Evolutionary conservation across 2,329 filamentous ascomycete species (phyloP).

Genomic region (Ceratocystis ficicola): DNA sequence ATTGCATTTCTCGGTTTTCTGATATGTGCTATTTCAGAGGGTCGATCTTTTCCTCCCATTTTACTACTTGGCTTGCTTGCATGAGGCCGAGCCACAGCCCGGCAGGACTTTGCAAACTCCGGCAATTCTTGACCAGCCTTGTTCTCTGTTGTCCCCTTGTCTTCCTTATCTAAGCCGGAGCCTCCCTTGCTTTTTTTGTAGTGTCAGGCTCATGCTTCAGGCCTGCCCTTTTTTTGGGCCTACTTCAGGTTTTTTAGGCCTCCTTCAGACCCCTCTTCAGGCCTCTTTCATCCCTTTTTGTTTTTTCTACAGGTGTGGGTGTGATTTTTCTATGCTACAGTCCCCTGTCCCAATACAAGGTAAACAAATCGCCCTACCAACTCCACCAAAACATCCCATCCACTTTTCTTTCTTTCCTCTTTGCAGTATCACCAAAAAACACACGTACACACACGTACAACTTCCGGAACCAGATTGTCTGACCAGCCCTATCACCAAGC

Average conservation of each 20-base stretch:
- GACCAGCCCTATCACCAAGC: not conserved
- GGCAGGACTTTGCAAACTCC: too few relatives aligned
- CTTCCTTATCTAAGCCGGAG: too few relatives aligned
- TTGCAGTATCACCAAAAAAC: not conserved
- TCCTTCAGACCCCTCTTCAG: not conserved
- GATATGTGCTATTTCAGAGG: too few relatives aligned
- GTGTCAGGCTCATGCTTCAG: not conserved
- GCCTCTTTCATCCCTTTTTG: not conserved
- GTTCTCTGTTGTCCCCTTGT: too few relatives aligned
- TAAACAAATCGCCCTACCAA: slow-evolving; percentile 10
- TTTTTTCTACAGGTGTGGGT: not conserved
- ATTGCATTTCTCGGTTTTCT: not conserved
- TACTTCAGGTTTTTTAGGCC: not conserved
- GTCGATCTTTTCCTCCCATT: too few relatives aligned
- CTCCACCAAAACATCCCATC: slow-evolving; percentile 1
- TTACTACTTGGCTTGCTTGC: not conserved
- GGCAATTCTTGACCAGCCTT: too few relatives aligned
- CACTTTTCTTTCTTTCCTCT: slow-evolving; percentile 11
- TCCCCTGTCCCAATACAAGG: not conserved
- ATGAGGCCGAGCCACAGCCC: too few relatives aligned
- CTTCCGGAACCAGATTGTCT: not conserved
- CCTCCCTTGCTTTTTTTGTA: not conserved
- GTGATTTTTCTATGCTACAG: slow-evolving; percentile 9
- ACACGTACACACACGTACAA: not conserved
- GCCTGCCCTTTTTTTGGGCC: not conserved